phyloP scores from a whole-genome alignment of 2,329 filamentous ascomycete species.

The Fusarium cicatricum region DNA sequence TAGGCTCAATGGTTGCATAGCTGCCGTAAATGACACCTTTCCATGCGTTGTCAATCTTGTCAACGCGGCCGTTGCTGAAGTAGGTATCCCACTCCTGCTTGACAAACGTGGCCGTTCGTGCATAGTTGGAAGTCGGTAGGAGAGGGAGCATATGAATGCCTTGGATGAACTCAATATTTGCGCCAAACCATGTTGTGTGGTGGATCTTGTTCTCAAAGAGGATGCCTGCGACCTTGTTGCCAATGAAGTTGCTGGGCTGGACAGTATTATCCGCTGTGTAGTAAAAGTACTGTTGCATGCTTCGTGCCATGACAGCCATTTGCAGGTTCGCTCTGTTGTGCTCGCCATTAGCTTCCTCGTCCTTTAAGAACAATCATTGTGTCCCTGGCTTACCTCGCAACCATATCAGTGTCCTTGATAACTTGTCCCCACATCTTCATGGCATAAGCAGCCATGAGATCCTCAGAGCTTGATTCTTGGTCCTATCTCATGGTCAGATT shows the following conservation, averaged over 20 bases:
- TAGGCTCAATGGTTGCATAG: slow-evolving; percentile 78
- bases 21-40: slow-evolving; percentile 86
- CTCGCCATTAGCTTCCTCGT: slow-evolving; percentile 5
- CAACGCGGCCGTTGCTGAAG: slow-evolving; percentile 73
- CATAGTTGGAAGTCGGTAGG: slow-evolving; percentile 71
- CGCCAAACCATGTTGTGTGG: slow-evolving; percentile 89
- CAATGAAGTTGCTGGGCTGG: slow-evolving; percentile 79
- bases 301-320: slow-evolving; percentile 78
- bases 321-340: slow-evolving; percentile 75
- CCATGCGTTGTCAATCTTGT: slow-evolving; percentile 79
- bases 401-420: slow-evolving; percentile 79
- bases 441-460: slow-evolving; percentile 85
- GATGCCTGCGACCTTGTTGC: slow-evolving; percentile 76
- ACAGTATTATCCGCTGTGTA: slow-evolving; percentile 73
- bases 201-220: slow-evolving; percentile 96
- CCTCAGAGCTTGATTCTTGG: slow-evolving; percentile 89
- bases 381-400: slow-evolving; percentile 65
- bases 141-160: slow-evolving; percentile 88
- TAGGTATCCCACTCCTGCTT: slow-evolving; percentile 82
- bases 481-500: slow-evolving; percentile 51
- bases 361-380: neutral
- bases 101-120: slow-evolving; percentile 75
- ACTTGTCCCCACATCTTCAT: slow-evolving; percentile 94
- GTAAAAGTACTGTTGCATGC: slow-evolving; percentile 83
- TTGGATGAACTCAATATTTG: slow-evolving; percentile 73